Percentiles rank a stretch among this genome's conserved stretches.
Conservation (phyloP, 2,329 filamentous ascomycete species). For the Neonectria hederae region DNA sequence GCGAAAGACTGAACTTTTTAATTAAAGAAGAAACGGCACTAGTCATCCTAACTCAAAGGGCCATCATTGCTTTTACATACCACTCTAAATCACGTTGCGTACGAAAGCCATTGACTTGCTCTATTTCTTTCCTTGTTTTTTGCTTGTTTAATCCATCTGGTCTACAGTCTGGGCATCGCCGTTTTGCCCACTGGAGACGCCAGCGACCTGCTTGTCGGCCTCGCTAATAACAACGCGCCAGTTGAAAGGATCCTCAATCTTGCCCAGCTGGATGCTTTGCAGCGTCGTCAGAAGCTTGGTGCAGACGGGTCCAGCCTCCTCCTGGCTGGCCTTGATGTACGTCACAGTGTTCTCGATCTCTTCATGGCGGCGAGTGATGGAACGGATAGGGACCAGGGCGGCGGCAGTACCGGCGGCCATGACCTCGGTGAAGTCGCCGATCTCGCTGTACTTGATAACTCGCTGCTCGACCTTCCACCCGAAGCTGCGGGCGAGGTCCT, state of each 20-base stretch:
- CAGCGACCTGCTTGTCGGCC: conserved; percentile 55
- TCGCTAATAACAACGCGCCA: conserved; percentile 69
- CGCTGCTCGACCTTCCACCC: conserved; percentile 88
- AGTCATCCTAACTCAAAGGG: background rate
- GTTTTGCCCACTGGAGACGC: conserved; percentile 29
- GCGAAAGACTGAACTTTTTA: background rate
- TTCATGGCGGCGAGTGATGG: conserved; percentile 75
- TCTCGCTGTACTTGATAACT: conserved; percentile 70
- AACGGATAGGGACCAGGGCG: conserved; percentile 89
- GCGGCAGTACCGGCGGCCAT: conserved; percentile 93
- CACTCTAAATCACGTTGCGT: background rate
- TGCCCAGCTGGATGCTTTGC: conserved; percentile 87
- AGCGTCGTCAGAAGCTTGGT: conserved; percentile 77
- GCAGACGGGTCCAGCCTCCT: conserved; percentile 79
- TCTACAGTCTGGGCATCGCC: conserved; percentile 44
- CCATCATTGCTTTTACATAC: background rate
- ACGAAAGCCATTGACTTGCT: background rate
- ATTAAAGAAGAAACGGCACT: background rate
- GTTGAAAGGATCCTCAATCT: conserved; percentile 77
- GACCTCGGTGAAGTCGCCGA: conserved; percentile 72
- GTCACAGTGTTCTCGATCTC: conserved; percentile 58
- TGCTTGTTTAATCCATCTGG: conserved; percentile 44
- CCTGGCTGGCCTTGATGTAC: conserved; percentile 63
- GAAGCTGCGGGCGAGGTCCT: conserved; percentile 77
- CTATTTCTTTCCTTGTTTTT: conserved; percentile 7